Base-by-base conservation (phyloP, 2,329 filamentous ascomycete genomes). In the Alternaria sp. region DNA sequence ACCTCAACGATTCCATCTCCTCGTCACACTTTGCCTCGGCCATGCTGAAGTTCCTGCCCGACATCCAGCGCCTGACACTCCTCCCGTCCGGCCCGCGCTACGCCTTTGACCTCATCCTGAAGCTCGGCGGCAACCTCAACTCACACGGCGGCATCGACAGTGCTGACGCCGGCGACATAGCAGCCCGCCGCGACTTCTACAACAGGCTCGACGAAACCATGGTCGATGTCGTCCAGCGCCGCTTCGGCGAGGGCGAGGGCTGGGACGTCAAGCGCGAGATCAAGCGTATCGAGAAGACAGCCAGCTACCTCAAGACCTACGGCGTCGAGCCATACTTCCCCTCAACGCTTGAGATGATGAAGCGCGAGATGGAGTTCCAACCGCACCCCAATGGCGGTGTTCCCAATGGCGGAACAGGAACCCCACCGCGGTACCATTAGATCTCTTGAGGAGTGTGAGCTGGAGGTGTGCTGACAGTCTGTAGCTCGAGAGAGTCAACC, bases 281-380 rank as follows among this genome's bases (percentile, higher is more conserved):
- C 67, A 86, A 86, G 81, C 78, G 84, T 55, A 85, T 86, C 63
- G 84, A 86, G 77, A 86, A 86, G 81, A 86, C 84, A 9, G 84
- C 84, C 17, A 80, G 78, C 43, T 86, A 85, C 63, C 76, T 86
- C 46, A 76, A 81, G 65, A 85, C 84, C 32, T 85, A 83, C 73
- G 84, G 84, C 49, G 80, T 86, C 23, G 83, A 86, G 74, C 83
- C 83, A 6, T 86, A 86, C 73, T 86, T 86, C 73, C 83, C 84
- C 6, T 74, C 79, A 23, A 85, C 84, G 15, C 77, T 86, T 25
- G 83, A 85, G 30, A 79, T 83, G 25, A 86, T 86, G 84, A 76
- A 77, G 63, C 68, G 78, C 23, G 80, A 81, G 66, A 68, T 80
- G 57, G 78, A 79, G 64, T 78, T 74, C 68, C 69, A 74, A 54